Conservation (phyloP, 768 basidiomycete species). For the Auricularia sp. region DNA sequence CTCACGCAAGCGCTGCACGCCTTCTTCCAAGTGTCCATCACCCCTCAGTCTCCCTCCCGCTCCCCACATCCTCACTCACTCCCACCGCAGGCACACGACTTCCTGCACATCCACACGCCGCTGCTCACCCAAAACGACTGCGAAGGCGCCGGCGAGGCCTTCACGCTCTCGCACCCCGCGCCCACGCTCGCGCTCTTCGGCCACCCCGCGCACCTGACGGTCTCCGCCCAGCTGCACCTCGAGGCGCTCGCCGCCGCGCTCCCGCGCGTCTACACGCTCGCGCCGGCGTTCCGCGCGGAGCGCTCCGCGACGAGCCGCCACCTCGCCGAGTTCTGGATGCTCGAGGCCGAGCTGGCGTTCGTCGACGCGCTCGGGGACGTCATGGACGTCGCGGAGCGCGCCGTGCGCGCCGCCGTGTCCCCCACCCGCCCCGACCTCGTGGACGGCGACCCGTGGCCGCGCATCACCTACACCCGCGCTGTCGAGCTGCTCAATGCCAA, state of each 20-base stretch:
- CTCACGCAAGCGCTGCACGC: conserved; percentile 46
- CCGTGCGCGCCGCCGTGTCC: conserved; percentile 31
- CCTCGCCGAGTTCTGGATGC: conserved; percentile 98
- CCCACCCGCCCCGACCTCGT: too few relatives aligned
- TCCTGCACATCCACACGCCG: conserved; percentile 72
- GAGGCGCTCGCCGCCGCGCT: conserved; percentile 74
- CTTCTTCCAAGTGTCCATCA: conserved; percentile 56
- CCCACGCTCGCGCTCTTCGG: conserved; percentile 55
- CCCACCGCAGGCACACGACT: conserved; percentile 54
- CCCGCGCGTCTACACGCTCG: conserved; percentile 81
- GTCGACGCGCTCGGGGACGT: conserved; percentile 35
- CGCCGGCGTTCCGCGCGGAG: conserved; percentile 92
- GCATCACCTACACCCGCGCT: conserved; percentile 74
- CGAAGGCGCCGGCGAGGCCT: conserved; percentile 93
- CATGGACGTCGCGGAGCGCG: conserved; percentile 47
- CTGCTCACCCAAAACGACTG: conserved; percentile 86
- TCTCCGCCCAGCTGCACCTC: conserved; percentile 92
- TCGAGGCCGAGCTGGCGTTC: conserved; percentile 88
- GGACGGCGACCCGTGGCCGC: conserved; percentile 39
- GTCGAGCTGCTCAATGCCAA: conserved; percentile 50
- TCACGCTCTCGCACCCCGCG: conserved; percentile 36
- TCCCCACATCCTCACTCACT: background rate
- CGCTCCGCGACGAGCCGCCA: conserved; percentile 81
- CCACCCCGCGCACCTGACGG: conserved; percentile 73
- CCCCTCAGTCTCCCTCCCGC: background rate